A percentile compares a stretch with the other conserved stretches of the same genome.
Evolutionary conservation across 2,329 filamentous ascomycete species (phyloP).

Genomic region (Hymenoscyphus occultus): DNA sequence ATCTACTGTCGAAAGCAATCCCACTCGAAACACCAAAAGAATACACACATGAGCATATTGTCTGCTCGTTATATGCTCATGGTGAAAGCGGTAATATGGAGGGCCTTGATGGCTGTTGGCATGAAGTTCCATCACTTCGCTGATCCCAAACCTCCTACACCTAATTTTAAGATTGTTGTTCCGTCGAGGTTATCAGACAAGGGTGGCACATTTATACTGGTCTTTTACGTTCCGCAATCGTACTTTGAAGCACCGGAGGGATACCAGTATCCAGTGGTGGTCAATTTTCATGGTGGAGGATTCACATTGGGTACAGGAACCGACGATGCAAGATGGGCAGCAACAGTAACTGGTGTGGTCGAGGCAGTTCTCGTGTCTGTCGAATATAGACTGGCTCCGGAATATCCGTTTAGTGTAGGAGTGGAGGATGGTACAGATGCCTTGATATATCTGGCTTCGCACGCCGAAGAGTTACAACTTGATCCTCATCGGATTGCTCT

Average conservation of each 20-base stretch:
- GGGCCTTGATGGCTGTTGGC: constrained; percentile 36
- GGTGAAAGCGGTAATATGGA: constrained; percentile 37
- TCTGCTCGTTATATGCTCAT: constrained; percentile 23
- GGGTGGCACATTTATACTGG: constrained; percentile 38
- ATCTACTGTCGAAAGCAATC: neutral
- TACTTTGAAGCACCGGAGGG: constrained; percentile 36
- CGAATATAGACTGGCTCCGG: constrained; percentile 66
- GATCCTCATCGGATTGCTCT: constrained; percentile 55
- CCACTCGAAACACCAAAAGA: neutral
- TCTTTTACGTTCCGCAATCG: constrained; percentile 43
- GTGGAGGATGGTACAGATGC: constrained; percentile 66
- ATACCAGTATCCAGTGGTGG: constrained; percentile 48
- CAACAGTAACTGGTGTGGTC: constrained; percentile 49
- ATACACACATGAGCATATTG: constrained; percentile 23
- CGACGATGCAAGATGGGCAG: constrained; percentile 61
- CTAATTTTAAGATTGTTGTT: constrained; percentile 35
- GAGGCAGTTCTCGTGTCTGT: constrained; percentile 60
- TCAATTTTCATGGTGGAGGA: constrained; percentile 67
- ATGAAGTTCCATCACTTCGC: constrained; percentile 37
- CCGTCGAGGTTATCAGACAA: constrained; percentile 31
- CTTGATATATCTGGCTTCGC: constrained; percentile 55
- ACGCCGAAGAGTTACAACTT: constrained; percentile 55
- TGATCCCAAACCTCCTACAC: constrained; percentile 31
- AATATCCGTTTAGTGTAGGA: constrained; percentile 60
- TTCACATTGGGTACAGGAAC: constrained; percentile 62